Evolutionary conservation across 177 flowering plant genomes (phyloP).

Genomic region (Vitis hybrid): DNA sequence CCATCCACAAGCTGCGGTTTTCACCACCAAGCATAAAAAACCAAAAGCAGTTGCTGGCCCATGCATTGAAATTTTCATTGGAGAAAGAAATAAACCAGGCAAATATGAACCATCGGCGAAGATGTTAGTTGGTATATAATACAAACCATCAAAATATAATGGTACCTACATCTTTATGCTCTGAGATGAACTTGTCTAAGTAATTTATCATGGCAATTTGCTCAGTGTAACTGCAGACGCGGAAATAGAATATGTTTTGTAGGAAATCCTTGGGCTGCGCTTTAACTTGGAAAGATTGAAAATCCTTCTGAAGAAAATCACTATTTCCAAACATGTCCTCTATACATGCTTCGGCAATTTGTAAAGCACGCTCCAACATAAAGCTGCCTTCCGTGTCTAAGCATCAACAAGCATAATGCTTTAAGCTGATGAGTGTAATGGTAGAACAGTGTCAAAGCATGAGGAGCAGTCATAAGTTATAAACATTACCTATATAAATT

Average conservation of each 20-base stretch:
- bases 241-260: constrained; percentile 73
- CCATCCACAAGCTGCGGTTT: neutral
- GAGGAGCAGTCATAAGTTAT: neutral
- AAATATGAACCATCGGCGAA: no score
- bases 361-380: constrained; percentile 89
- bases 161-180: constrained; percentile 82
- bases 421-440: constrained; percentile 5
- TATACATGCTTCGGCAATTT: constrained; percentile 82
- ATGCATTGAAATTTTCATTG: neutral
- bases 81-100: no score
- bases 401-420: constrained; percentile 13
- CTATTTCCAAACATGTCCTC: constrained; percentile 51
- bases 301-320: constrained; percentile 32
- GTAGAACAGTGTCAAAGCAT: neutral
- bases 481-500: constrained; percentile 69
- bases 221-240: constrained; percentile 90
- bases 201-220: constrained; percentile 83
- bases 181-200: constrained; percentile 77
- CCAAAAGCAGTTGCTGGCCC: neutral
- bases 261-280: constrained; percentile 63
- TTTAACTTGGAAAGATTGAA: constrained; percentile 30
- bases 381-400: constrained; percentile 99
- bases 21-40: neutral
- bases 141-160: neutral
- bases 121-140: no score